These are phyloP conservation scores for Irpex sp. DNA, from an alignment of 1,284 basidiomycete species.

Conservation along the genomic window DNA sequence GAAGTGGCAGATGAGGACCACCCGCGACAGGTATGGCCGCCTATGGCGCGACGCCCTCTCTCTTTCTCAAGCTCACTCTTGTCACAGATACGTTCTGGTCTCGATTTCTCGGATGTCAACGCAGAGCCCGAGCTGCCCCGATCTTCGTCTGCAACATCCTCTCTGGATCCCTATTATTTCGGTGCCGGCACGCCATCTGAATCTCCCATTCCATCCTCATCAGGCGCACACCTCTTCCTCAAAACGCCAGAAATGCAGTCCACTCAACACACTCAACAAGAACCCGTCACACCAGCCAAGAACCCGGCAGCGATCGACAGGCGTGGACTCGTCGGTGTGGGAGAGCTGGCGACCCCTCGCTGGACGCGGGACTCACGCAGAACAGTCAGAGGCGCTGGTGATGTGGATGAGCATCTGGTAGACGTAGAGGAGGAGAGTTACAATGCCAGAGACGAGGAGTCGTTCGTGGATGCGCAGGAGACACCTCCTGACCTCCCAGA, in stretches of 20 bases:
- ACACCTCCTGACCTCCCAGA: constrained; percentile 46
- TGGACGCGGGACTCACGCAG: constrained; percentile 61
- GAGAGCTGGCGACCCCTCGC: constrained; percentile 95
- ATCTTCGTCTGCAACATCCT: constrained; percentile 68
- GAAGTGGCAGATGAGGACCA: constrained; percentile 21
- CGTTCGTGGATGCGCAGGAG: constrained; percentile 31
- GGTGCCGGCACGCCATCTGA: constrained; percentile 60
- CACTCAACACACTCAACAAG: constrained; percentile 19
- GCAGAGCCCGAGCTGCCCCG: constrained; percentile 34
- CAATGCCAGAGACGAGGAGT: constrained; percentile 35
- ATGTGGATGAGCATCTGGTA: constrained; percentile 37
- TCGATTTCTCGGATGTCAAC: constrained; percentile 26
- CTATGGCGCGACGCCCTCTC: constrained; percentile 9
- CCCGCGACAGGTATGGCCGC: constrained; percentile 22
- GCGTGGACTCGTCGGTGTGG: constrained; percentile 86
- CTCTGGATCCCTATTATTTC: constrained; percentile 83
- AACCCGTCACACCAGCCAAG: constrained; percentile 69
- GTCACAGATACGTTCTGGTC: constrained; percentile 35
- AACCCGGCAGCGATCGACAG: constrained; percentile 87
- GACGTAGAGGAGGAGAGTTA: constrained; percentile 39
- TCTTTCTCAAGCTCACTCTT: background rate
- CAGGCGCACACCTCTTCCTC: constrained; percentile 23
- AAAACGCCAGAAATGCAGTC: constrained; percentile 41
- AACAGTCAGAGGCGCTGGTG: constrained; percentile 30
- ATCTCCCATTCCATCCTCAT: constrained; percentile 52